Conservation (phyloP, 2,329 filamentous ascomycete species). For the Neonectria hederae region DNA sequence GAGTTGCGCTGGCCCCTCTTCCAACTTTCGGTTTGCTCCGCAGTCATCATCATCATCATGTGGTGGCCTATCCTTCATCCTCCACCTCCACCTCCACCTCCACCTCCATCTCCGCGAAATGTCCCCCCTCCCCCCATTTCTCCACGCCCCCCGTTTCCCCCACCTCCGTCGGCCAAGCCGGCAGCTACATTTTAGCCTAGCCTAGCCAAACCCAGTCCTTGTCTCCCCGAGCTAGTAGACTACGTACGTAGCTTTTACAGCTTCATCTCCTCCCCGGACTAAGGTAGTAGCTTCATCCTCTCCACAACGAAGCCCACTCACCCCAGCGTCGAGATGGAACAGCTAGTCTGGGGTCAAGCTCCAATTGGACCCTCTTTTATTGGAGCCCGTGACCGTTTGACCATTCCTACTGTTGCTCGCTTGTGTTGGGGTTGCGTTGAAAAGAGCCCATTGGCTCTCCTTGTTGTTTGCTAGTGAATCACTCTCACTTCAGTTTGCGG, state of each 20-base stretch:
- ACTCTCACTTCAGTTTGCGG: neutral
- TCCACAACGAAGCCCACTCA: conserved; percentile 7
- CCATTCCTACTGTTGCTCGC: neutral
- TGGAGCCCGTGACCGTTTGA: neutral
- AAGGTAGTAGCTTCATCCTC: conserved; percentile 2
- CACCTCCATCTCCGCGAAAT: neutral
- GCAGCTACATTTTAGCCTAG: neutral
- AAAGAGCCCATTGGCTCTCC: neutral
- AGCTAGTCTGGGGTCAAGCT: conserved; percentile 2
- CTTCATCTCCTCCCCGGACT: neutral
- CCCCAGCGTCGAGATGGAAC: neutral
- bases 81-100: neutral
- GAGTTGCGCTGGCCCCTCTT: neutral
- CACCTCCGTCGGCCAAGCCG: neutral
- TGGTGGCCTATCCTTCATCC: neutral
- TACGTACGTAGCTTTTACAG: neutral
- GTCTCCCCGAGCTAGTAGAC: neutral
- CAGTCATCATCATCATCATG: neutral
- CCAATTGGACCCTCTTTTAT: neutral
- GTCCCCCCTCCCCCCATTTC: neutral
- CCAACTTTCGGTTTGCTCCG: neutral
- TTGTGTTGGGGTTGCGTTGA: neutral
- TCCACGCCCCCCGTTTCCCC: neutral
- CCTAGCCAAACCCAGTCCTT: neutral
- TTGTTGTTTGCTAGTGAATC: neutral